Conservation (phyloP, 306 rosid genomes). For the Elaeagnus macrophylla region DNA sequence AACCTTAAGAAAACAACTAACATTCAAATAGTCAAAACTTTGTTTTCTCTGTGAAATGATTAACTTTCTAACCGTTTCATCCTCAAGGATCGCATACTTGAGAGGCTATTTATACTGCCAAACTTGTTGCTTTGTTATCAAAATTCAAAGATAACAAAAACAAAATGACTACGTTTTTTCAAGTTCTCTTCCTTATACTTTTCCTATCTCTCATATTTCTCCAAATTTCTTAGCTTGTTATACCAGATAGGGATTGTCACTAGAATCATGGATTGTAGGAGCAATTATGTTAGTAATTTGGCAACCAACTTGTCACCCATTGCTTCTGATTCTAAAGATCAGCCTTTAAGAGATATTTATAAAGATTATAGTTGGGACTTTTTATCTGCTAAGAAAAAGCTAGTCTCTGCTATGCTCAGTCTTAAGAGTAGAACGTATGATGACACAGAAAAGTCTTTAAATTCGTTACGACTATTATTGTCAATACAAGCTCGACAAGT, state of each 20-base stretch:
- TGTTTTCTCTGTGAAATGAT: too few species aligned
- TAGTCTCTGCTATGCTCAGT: neutral
- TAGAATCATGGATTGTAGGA: constrained; percentile 7
- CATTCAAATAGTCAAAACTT: neutral
- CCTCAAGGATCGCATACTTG: neutral
- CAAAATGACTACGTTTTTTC: neutral
- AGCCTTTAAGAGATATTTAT: neutral
- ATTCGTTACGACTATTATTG: neutral
- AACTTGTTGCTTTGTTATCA: neutral
- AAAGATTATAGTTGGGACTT: neutral
- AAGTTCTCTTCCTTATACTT: constrained; percentile 9
- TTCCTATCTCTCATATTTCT: neutral
- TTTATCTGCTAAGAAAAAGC: constrained; percentile 4
- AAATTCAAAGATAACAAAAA: constrained; percentile 1
- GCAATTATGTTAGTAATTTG: constrained; percentile 5
- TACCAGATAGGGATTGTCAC: constrained; percentile 8
- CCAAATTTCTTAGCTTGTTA: constrained; percentile 5
- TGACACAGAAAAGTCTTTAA: constrained; percentile 1
- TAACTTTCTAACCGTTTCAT: neutral
- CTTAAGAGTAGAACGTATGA: neutral
- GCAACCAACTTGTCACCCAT: constrained; percentile 10
- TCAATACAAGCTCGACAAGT: neutral
- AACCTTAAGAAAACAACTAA: too few species aligned
- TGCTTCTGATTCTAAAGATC: neutral
- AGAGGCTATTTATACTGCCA: constrained; percentile 7